phyloP scores from a whole-genome alignment of 2,329 filamentous ascomycete genomes.

The Claviceps purpurea region DNA sequence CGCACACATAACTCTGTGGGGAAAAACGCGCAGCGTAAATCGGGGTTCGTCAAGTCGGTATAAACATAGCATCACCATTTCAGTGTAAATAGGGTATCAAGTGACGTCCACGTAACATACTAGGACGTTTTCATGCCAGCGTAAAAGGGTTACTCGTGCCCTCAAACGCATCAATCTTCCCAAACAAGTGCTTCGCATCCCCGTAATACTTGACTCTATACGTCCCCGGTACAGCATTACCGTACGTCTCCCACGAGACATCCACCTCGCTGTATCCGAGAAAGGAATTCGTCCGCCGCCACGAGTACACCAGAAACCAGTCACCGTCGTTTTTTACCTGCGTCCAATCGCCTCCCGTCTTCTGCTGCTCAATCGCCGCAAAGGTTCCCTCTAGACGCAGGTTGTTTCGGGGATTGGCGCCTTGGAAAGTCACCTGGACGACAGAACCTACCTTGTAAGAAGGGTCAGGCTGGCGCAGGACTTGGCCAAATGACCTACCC shows the following conservation, averaged over 20 bases:
- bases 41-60: too few species aligned
- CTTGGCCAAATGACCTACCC: conserved; percentile 57
- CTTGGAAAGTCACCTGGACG: conserved; percentile 61
- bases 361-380: conserved; percentile 56
- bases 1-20: too few species aligned
- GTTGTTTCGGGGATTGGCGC: conserved; percentile 83
- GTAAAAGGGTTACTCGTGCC: conserved; percentile 12
- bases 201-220: conserved; percentile 79
- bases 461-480: conserved; percentile 38
- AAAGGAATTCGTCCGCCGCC: conserved; percentile 57
- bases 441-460: conserved; percentile 46
- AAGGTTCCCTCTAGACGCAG: conserved; percentile 67
- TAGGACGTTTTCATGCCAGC: conserved; percentile 1
- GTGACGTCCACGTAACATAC: too few species aligned
- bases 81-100: too few species aligned
- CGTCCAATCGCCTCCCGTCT: conserved; percentile 40
- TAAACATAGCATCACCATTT: too few species aligned
- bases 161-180: conserved; percentile 24
- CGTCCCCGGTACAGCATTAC: conserved; percentile 42
- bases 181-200: conserved; percentile 49
- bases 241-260: conserved; percentile 57
- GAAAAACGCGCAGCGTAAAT: too few species aligned
- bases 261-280: conserved; percentile 66
- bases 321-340: conserved; percentile 60
- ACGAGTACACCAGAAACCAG: conserved; percentile 72